Percentiles rank a stretch among this genome's conserved stretches.
These are phyloP conservation scores for Tolypocladium paradoxum DNA, from an alignment of 2,329 filamentous ascomycete genomes.

Conservation along the genomic window DNA sequence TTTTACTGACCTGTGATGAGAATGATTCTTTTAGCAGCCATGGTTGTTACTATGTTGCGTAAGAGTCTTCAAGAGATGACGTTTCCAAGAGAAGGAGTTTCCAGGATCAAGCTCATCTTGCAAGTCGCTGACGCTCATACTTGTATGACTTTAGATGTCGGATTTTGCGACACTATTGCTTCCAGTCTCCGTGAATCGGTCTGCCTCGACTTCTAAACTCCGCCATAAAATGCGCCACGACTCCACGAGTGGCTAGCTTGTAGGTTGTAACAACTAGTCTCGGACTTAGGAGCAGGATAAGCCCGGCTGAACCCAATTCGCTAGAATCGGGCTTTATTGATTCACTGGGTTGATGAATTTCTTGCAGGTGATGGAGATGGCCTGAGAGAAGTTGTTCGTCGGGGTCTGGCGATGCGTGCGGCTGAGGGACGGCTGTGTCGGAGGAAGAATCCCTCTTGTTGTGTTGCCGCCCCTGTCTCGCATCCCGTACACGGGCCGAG, in stretches of 20 bases:
- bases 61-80: too few relatives aligned
- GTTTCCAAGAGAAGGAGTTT: not conserved
- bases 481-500: too few relatives aligned
- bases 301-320: not conserved
- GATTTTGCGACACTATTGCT: not conserved
- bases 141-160: not conserved
- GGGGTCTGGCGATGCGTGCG: too few relatives aligned
- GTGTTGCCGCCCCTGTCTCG: too few relatives aligned
- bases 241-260: not conserved
- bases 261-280: too few relatives aligned
- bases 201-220: not conserved
- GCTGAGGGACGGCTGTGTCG: too few relatives aligned
- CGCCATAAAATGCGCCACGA: not conserved
- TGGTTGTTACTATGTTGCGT: not conserved
- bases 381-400: not conserved
- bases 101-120: too few relatives aligned
- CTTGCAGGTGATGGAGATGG: not conserved
- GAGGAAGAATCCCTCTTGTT: too few relatives aligned
- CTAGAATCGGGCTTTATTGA: not conserved
- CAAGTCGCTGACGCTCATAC: too few relatives aligned
- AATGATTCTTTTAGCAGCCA: not conserved
- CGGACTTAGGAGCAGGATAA: not conserved
- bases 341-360: not conserved
- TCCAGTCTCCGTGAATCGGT: not conserved
- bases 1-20: slow-evolving; percentile 16